phyloP scores from a whole-genome alignment of 2,329 filamentous ascomycete genomes.

The Fusarium sp. region DNA sequence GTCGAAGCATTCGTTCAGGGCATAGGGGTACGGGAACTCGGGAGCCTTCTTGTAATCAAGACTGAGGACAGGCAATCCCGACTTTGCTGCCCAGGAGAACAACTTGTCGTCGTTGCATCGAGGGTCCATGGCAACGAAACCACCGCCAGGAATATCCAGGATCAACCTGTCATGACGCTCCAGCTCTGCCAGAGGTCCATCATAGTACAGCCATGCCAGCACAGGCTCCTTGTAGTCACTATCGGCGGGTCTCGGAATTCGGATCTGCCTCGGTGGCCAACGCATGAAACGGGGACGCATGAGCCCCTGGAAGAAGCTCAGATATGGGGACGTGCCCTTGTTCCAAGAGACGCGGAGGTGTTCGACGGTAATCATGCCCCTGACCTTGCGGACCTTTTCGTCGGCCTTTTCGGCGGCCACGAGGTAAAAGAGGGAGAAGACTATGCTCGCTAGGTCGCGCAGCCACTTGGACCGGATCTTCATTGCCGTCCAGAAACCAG shows the following conservation, averaged over 20 bases:
- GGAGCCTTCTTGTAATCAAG: conserved; percentile 80
- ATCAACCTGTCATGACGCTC: conserved; percentile 82
- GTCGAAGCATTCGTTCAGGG: conserved; percentile 63
- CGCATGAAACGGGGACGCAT: conserved; percentile 82
- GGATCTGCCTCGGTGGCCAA: conserved; percentile 84
- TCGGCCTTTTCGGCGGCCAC: conserved; percentile 94
- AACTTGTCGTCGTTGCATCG: conserved; percentile 94
- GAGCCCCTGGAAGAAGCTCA: conserved; percentile 77
- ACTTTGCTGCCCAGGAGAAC: conserved; percentile 90
- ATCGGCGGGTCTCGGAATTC: conserved; percentile 82
- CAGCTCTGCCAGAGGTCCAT: conserved; percentile 84
- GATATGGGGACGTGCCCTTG: conserved; percentile 89
- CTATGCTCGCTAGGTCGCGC: conserved; percentile 82
- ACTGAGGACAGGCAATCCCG: conserved; percentile 88
- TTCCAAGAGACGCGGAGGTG: conserved; percentile 96
- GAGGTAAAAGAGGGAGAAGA: conserved; percentile 91
- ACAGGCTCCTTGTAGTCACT: conserved; percentile 89
- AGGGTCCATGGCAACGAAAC: conserved; percentile 98
- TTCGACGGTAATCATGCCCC: conserved; percentile 87
- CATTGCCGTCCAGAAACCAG: conserved; percentile 99
- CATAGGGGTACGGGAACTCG: conserved; percentile 62
- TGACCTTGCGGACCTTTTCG: conserved; percentile 93
- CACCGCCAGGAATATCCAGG: conserved; percentile 91
- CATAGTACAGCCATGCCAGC: conserved; percentile 91
- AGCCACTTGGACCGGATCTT: conserved; percentile 83